Percentiles rank a stretch among this genome's conserved stretches.
These are phyloP conservation scores for Zostera marina DNA, from an alignment of 116 monocot species.

Conservation along the genomic window DNA sequence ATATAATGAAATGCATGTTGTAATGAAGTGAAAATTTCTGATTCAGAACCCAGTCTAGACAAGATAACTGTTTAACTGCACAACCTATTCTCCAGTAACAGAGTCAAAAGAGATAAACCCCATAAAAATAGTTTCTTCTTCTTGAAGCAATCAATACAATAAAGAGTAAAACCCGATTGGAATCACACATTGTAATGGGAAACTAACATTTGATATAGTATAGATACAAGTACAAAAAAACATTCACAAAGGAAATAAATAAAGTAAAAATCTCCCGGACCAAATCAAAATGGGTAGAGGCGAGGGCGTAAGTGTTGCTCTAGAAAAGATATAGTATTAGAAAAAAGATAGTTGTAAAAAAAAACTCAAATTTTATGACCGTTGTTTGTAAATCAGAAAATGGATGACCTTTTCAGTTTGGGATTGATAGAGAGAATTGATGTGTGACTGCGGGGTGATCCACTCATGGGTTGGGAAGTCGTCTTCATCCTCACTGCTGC, in stretches of 20 bases:
- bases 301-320: too few species aligned
- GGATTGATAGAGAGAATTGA: constrained; percentile 82
- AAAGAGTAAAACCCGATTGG: not conserved
- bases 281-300: too few species aligned
- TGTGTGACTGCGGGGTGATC: constrained; percentile 92
- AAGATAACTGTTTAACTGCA: not conserved
- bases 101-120: not conserved
- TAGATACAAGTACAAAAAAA: too few species aligned
- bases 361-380: too few species aligned
- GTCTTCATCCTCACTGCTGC: constrained; percentile 68
- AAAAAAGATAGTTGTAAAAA: too few species aligned
- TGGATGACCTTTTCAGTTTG: constrained; percentile 73
- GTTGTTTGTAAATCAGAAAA: not conserved
- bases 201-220: too few species aligned
- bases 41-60: not conserved
- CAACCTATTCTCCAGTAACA: not conserved
- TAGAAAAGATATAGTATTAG: too few species aligned
- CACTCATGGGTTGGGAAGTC: constrained; percentile 80
- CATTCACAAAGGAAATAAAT: too few species aligned
- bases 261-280: too few species aligned
- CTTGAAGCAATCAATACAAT: not conserved
- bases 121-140: not conserved
- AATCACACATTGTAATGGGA: constrained; percentile 1
- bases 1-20: too few species aligned
- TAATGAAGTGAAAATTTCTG: not conserved